Conservation (phyloP, 2,329 filamentous ascomycete genomes). For the Cladosporium cucumerinum region DNA sequence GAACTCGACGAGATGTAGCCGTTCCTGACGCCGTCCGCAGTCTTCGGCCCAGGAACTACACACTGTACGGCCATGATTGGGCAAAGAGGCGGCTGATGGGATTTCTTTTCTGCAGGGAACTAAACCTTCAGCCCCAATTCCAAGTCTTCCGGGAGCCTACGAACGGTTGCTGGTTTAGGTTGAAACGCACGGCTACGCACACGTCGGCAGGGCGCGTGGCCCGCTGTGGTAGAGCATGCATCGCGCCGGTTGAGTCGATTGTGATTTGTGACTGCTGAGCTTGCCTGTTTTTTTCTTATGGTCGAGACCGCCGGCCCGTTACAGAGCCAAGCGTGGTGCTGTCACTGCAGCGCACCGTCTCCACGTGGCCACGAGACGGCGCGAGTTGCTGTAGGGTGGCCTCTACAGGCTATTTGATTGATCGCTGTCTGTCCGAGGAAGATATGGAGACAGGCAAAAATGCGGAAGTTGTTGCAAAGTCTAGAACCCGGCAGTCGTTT, state of each 20-base stretch:
- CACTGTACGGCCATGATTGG: constrained; percentile 1
- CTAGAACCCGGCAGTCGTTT: constrained; percentile 4
- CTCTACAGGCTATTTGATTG: constrained; percentile 1
- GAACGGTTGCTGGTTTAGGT: constrained; percentile 2
- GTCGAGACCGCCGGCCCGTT: constrained; percentile 8
- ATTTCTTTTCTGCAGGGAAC: constrained; percentile 15
- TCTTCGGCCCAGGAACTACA: constrained; percentile 19
- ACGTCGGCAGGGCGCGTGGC: constrained; percentile 14
- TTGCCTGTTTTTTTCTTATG: not conserved
- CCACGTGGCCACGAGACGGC: constrained; percentile 7
- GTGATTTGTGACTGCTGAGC: not conserved
- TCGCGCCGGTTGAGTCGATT: constrained; percentile 13
- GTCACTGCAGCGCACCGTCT: not conserved
- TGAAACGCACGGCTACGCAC: constrained; percentile 13
- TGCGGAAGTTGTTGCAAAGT: not conserved
- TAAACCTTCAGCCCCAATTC: constrained; percentile 12
- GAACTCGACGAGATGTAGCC: constrained; percentile 16
- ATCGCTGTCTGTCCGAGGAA: not conserved
- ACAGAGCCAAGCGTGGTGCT: not conserved
- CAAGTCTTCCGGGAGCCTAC: not conserved
- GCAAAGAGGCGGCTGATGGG: constrained; percentile 6
- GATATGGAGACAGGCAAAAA: not conserved
- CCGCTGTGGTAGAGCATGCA: constrained; percentile 12
- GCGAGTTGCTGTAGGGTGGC: constrained; percentile 2
- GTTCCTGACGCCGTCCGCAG: constrained; percentile 8